Base-by-base conservation (phyloP, 768 basidiomycete species). In the Crassisporium funariophilum region DNA sequence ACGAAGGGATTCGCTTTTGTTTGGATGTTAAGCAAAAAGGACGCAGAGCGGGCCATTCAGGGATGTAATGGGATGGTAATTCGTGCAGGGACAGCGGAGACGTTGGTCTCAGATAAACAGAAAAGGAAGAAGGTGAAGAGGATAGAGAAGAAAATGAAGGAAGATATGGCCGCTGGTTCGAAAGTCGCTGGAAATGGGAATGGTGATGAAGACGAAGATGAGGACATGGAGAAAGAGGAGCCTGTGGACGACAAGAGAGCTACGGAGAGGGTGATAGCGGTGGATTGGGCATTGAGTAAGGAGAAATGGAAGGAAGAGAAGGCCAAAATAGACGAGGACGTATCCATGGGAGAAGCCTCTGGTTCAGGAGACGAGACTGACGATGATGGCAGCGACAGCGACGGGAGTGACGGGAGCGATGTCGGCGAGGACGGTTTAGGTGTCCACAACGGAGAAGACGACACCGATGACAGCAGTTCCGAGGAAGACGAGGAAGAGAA, bases 211-310 rank as follows among this genome's bases (percentile, higher is more conserved):
- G 55, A 54, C 58, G 54, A 52, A 19, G 62, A 55, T 38, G 57
- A 49, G 12, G 54, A 50, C 15, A 36, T 33, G 38, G 55, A 53
- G 20, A 50, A 35, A 13, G 54, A 50, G 15, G 66, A 66, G 29
- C 58, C 67, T 49, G 54, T 56, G 34, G 61, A 63, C 15, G 63
- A 66, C 49, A 70, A 68, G 55, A 63, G 59, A 33, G 64, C 68
- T 0, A 69, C 64, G 2, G 82, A 79, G 59, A 74, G 93, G 42
- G 70, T 82, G 12, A 89, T 95, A 29, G 92, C 93, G 5, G 95
- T 98, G 20, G 95, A 98, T 70, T 98, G 93, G 91, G 95, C 94
- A 3, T 66, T 98, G 62, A 91, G 92, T 64, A 95, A 97, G 69
- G 88, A 90, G 38, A 88, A 84, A 67, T 97, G 91, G 91, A 78